Base-by-base conservation (phyloP, 2,329 filamentous ascomycete species). In the Grosmannia penicillata region DNA sequence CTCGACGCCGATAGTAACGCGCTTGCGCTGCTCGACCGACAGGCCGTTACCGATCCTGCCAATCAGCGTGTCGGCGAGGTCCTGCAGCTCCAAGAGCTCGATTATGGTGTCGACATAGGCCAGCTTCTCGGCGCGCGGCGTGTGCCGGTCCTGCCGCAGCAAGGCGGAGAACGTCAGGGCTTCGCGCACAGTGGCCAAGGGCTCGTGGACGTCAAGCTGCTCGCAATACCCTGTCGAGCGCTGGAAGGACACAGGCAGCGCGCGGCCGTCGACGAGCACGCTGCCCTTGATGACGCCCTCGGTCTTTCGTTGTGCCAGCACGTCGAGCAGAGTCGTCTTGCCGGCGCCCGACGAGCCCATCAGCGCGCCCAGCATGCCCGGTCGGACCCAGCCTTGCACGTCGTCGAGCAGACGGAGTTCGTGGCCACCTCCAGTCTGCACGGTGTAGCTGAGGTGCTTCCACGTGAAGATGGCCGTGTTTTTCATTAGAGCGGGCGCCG, bases 301-400 rank as follows among this genome's bases (percentile, higher is more conserved):
- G 0, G 79, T 85, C 41, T 82, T 80, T 48, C 82, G 74, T 43
- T 81, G 82, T 6, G 84, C 85, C 24, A 93, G 67, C 3, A 85
- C 81, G 54, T 93, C 85, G 7, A 93, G 63, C 3, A 93, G 68
- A 0, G 84, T 91, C 0, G 84, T 93, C 58, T 93, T 93, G 37
- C 85, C 84, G 14, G 85, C 84, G 46, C 82, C 83, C 10, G 78
- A 82, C 1, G 81, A 74, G 49, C 82, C 78, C 82, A 87, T 83
- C n/a, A 89, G 62, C 5, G 81, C 82, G 3, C 78, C 83, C 17
- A 86, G 57, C 45, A 77, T 85, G 33, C 82, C 82, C 1, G 83
- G 82, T 55, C 84, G 83, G 39, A 87, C 80, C 75, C 80, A 93
- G 3, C 84, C 85, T 46, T 86, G 75, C 1, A 93, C 80, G 40